Evolutionary conservation across 2,329 filamentous ascomycete species (phyloP).

Genomic region (Hypoxylon sp.): DNA sequence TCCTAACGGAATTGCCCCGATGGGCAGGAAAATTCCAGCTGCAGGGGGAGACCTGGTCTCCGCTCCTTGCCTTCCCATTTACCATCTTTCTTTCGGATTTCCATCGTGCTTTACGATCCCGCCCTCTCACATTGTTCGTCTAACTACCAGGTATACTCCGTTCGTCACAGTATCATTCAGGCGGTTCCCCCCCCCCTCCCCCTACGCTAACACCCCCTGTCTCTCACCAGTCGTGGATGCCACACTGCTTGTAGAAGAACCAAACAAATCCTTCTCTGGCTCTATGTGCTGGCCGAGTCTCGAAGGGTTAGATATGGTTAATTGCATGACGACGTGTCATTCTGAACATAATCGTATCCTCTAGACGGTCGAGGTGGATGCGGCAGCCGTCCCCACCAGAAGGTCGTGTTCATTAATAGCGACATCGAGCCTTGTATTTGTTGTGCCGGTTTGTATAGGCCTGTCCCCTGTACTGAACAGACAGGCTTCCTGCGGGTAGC

Average conservation of each 20-base stretch:
- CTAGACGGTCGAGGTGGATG: slow-evolving; percentile 28
- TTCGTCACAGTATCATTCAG: slow-evolving; percentile 37
- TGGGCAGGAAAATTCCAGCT: slow-evolving; percentile 50
- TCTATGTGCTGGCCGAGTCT: slow-evolving; percentile 40
- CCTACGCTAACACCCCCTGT: slow-evolving; percentile 39
- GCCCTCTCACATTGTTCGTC: slow-evolving; percentile 20
- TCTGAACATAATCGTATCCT: slow-evolving; percentile 21
- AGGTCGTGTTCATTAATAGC: slow-evolving; percentile 28
- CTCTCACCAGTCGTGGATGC: slow-evolving; percentile 33
- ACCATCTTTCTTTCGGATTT: slow-evolving; percentile 44
- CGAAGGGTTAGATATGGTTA: slow-evolving; percentile 37
- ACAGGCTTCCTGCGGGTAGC: slow-evolving; percentile 33
- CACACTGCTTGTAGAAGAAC: slow-evolving; percentile 38
- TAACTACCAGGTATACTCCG: slow-evolving; percentile 22
- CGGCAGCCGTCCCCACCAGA: slow-evolving; percentile 32
- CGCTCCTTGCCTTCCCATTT: slow-evolving; percentile 43
- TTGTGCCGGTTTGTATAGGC: slow-evolving; percentile 30
- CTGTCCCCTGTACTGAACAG: slow-evolving; percentile 40
- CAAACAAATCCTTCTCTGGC: slow-evolving; percentile 40
- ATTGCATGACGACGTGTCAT: slow-evolving; percentile 44
- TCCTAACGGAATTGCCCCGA: slow-evolving; percentile 48
- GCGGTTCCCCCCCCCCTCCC: slow-evolving; percentile 13
- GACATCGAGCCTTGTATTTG: slow-evolving; percentile 31
- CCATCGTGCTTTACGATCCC: slow-evolving; percentile 42
- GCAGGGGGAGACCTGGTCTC: slow-evolving; percentile 46